A percentile compares a stretch with the other conserved stretches of the same genome.
Evolutionary conservation across 192 early-diverging fungal genomes (phyloP).

Genomic region (Bifiguratus adelaidae): DNA sequence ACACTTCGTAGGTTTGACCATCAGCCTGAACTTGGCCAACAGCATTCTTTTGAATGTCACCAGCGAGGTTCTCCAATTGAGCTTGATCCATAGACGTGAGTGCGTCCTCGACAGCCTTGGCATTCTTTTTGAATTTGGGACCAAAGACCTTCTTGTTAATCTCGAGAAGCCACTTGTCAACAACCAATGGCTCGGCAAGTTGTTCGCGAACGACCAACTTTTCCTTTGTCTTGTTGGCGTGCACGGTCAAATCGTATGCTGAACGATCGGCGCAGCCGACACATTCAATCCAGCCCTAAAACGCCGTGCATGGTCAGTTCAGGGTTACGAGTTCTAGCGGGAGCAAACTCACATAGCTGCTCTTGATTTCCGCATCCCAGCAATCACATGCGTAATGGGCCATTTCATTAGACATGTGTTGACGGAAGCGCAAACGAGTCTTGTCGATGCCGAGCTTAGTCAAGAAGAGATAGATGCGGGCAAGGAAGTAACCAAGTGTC

Average conservation of each 20-base stretch:
- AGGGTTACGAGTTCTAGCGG: neutral
- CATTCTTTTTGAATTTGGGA: constrained; percentile 84
- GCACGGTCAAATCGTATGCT: constrained; percentile 92
- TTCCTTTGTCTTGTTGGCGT: constrained; percentile 80
- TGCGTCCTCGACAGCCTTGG: constrained; percentile 77
- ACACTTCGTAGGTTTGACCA: constrained; percentile 52
- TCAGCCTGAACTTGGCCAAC: constrained; percentile 42
- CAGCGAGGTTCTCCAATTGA: constrained; percentile 46
- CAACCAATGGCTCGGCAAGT: constrained; percentile 70
- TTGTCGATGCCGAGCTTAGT: constrained; percentile 81
- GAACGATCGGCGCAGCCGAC: constrained; percentile 99
- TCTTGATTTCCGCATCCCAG: constrained; percentile 98
- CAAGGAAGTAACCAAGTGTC: constrained; percentile 98
- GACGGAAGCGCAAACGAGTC: constrained; percentile 85
- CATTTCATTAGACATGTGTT: constrained; percentile 99
- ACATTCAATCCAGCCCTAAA: constrained; percentile 96
- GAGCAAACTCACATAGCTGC: constrained; percentile 54
- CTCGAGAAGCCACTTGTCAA: constrained; percentile 70
- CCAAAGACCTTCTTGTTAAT: constrained; percentile 94
- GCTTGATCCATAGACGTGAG: constrained; percentile 44
- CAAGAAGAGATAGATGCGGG: constrained; percentile 89
- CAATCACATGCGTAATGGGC: constrained; percentile 98
- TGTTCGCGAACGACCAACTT: constrained; percentile 89
- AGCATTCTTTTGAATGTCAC: constrained; percentile 36
- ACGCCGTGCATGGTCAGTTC: too few relatives aligned